Base-by-base conservation (phyloP, 176 grass and related monocot species). In the Musa schizocarpa region DNA sequence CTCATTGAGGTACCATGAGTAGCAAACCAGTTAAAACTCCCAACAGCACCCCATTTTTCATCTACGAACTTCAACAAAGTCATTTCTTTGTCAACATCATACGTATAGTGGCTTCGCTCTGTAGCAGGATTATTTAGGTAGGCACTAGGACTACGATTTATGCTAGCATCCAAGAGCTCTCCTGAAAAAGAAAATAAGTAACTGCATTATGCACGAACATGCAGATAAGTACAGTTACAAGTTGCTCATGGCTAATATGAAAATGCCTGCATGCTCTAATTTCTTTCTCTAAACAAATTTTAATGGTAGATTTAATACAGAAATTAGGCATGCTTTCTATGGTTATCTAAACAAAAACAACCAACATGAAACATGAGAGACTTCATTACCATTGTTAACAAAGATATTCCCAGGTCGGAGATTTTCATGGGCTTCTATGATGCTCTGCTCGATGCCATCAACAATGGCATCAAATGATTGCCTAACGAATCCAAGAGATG, bases 1-100 rank as follows among this genome's bases (percentile, higher is more conserved):
- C 95, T 94, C 95, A 94, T 99, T 50, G 95, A 99, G 50, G 95
- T 99, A 68, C 90, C 95, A 63, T 99, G 95, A 67, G 95, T 99
- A 74, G 95, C 90, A 80, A 94, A 99, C 95, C 90, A 99, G 74
- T 92, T 94, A 74, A 99, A 99, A 83, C 88, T 99, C 62, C 95
- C 95, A 82, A 93, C 50, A 25, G 88, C 82, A 53, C 95, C 95
- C 69, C 82, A 54, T 78, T 89, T 71, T 72, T 99, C 78, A 78
- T 89, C 88, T 72, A 94, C 84, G 86, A 99, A 99, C 87, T 94
- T 99, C 52, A 99, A 67, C 1, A 94, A 75, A 14, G 90, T 98
- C 95, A 99, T 99, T 86, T 81, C 78, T 87, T 78, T 94, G 78
- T 99, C 95, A 79, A 99, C 90, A 64, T 99, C 82, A 59, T 91